Conservation (phyloP, 148 eudicot species). For the Spergularia marina region DNA sequence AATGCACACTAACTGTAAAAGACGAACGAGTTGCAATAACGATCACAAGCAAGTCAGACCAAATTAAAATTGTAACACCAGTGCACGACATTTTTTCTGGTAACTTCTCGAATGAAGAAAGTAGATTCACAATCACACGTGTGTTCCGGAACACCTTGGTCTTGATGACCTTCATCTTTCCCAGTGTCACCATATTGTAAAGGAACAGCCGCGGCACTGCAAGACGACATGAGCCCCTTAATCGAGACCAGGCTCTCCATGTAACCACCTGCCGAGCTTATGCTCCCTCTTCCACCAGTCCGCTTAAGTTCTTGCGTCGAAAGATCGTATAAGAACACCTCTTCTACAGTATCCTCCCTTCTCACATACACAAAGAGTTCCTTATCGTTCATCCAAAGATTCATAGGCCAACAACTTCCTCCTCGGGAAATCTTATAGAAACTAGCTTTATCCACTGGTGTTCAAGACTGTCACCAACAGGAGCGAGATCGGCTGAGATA, state of each 20-base stretch:
- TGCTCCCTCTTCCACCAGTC: not conserved
- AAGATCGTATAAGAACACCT: constrained; percentile 6
- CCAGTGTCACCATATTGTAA: not conserved
- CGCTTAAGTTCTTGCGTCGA: not conserved
- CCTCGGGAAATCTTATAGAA: not conserved
- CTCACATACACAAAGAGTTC: not conserved
- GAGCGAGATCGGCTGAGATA: not conserved
- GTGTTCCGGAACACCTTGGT: not conserved
- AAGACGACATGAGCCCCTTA: constrained; percentile 8
- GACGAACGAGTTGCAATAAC: no score
- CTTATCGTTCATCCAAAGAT: constrained; percentile 13
- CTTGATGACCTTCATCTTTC: not conserved
- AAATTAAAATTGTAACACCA: not conserved
- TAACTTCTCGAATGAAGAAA: constrained; percentile 10
- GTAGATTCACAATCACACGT: not conserved
- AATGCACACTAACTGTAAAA: no score
- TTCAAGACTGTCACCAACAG: not conserved
- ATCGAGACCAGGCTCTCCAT: constrained; percentile 9
- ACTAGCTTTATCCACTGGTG: not conserved
- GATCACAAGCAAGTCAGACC: not conserved
- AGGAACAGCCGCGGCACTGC: not conserved
- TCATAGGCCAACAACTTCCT: not conserved
- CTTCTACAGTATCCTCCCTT: not conserved
- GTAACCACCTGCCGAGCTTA: not conserved
- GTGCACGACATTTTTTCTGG: not conserved